Evolutionary conservation across 1,284 basidiomycete species (phyloP), one percentile per base, ranked within the genome.

Genomic region (Malassezia brasiliensis): DNA sequence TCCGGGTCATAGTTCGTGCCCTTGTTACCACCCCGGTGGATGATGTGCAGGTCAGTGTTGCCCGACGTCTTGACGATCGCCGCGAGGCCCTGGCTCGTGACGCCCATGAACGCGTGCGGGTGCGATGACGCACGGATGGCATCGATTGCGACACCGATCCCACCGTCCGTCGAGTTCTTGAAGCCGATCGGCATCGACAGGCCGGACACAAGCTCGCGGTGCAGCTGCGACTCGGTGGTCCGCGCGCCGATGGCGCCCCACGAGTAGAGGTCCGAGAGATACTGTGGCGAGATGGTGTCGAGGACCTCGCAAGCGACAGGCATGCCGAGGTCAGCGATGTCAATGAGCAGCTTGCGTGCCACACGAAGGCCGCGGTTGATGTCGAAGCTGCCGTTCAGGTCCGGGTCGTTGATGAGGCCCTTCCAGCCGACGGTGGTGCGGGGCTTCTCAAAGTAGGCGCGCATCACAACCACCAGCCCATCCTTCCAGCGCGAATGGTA

Each of bases 191-290:
- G 73, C 62, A 74, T 66, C 37, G 72, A 69, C 8, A 73, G 62
- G 45, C 72, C 73, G 5, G 68, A 73, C 32, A 69, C 71, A 5
- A 76, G 65, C 59, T 76, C 75, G 45, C 75, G 63, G 59, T 76
- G 75, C 87, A 75, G 60, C 59, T 75, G 73, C 31, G 66, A 68
- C 61, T 75, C 73, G 52, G 93, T 98, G 14, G 93, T 98, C 52
- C 93, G 82, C 2, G 94, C 93, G 40, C 93, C 93, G 62, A 96
- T 96, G 5, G 93, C 93, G 47, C 93, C 93, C 93, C 93, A 98
- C 49, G 88, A 88, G 72, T 85, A 86, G 52, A 94, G 75, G 68
- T 83, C 81, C 49, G 79, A 79, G 38, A 79, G 77, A 77, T 78
- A 81, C 76, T 81, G 79, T 20, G 77, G 77, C 32, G 72, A 76